These are phyloP conservation scores for Dothideomycetes sp. DNA, from an alignment of 2,329 filamentous ascomycete species.

Conservation along the genomic window DNA sequence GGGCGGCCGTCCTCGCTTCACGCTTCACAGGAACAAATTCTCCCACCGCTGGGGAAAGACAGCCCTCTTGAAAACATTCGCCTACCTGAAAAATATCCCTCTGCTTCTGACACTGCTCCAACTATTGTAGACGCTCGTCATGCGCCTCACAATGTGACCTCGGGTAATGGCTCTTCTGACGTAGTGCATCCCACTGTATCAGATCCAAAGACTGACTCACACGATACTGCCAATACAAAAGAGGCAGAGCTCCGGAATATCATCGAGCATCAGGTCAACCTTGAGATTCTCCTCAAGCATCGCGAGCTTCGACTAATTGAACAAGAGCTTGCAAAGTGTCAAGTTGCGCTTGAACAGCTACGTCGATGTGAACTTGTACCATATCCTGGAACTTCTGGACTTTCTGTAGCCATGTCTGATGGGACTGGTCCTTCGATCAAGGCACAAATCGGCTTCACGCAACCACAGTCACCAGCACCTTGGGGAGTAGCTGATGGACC, in stretches of 20 bases:
- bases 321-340: conserved; percentile 91
- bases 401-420: conserved; percentile 57
- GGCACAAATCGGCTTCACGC: conserved; percentile 48
- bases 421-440: conserved; percentile 64
- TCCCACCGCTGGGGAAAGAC: no score
- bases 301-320: conserved; percentile 89
- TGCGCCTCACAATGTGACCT: background rate
- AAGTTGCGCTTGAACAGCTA: conserved; percentile 84
- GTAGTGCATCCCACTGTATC: no score
- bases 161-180: no score
- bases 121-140: background rate
- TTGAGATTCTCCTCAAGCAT: conserved; percentile 89
- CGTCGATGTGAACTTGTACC: conserved; percentile 87
- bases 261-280: conserved; percentile 77
- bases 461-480: conserved; percentile 69
- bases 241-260: conserved; percentile 52
- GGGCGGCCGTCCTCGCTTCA: no score
- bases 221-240: conserved; percentile 7
- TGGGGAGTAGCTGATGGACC: conserved; percentile 88
- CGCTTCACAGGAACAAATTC: no score
- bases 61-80: no score
- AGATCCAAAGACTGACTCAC: conserved; percentile 1
- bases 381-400: conserved; percentile 62
- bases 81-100: background rate
- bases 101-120: background rate